These are phyloP conservation scores for Eutrema yunnanense DNA, from an alignment of 345 rosid genomes.

Conservation along the genomic window DNA sequence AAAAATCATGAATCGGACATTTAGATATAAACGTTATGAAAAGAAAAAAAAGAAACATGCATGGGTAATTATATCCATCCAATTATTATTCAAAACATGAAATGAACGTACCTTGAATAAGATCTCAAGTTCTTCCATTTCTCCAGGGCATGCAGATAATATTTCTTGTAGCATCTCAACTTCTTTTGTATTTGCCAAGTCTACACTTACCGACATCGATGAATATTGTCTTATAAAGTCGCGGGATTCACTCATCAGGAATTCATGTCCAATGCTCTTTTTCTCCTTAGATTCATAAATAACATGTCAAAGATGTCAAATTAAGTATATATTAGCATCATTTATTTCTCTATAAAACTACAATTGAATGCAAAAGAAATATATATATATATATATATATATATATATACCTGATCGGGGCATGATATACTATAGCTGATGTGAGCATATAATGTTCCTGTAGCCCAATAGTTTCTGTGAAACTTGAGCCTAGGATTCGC, in stretches of 20 bases:
- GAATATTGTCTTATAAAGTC: background rate
- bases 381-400: no score
- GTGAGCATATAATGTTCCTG: background rate
- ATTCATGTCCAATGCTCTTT: background rate
- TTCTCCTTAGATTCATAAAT: background rate
- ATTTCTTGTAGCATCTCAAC: background rate
- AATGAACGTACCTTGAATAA: background rate
- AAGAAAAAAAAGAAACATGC: background rate
- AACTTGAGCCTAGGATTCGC: background rate
- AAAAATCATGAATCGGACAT: background rate
- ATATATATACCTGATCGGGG: background rate
- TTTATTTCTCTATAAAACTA: background rate
- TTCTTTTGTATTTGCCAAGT: background rate
- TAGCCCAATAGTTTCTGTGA: background rate
- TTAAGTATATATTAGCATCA: background rate
- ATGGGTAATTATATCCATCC: background rate
- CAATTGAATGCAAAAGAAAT: background rate
- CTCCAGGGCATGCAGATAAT: background rate
- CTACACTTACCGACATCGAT: background rate
- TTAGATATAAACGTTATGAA: background rate
- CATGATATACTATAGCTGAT: background rate
- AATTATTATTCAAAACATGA: background rate
- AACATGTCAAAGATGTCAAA: background rate
- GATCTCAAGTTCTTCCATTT: background rate
- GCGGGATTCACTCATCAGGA: background rate